Evolutionary conservation across 2,329 filamentous ascomycete genomes (phyloP), one percentile per base, ranked within the genome.

Genomic region (Zopfia rhizophila): DNA sequence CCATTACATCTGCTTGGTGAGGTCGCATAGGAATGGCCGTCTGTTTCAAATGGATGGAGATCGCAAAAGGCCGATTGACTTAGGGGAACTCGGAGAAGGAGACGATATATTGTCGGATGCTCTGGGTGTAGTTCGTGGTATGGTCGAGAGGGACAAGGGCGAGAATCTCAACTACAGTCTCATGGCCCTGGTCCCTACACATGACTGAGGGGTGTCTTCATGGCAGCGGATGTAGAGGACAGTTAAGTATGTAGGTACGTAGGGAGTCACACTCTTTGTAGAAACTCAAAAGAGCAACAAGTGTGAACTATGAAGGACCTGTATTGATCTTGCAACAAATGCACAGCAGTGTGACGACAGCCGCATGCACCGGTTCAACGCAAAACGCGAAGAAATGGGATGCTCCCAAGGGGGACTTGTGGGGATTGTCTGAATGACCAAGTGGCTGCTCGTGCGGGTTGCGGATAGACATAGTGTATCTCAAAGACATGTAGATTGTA

Each of bases 271-370:
- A 74, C 74, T 75, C 69, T 70, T 69, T 69, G 67, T 74, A 65
- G 74, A 60, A 63, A 36, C 70, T 68, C 66, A 51, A 66, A 65
- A 75, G 74, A 75, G 76, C 69, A 69, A 76, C 67, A 69, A 75
- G 73, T 70, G 74, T 78, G 78, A 78, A 80, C 78, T 80, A 80
- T 80, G 78, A 80, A 75, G 75, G 76, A 75, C 76, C 76, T 62
- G 58, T 59, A 56, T 78, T 72, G 48, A 42, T 80, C 63, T 80
- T 66, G 77, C 78, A 80, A 74, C 70, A 23, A 61, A 47, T 58
- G 57, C 59, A 62, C 70, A 70, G 73, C 66, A 66, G 55, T 61
- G 55, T 52, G 61, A 65, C 58, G 63, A 55, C 66, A 63, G 62
- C 63, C 67, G 66, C 76, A 73, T 72, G 69, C 75, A 74, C 68